Conservation (phyloP, 1,284 basidiomycete species). For the Fomitopsis betulina region DNA sequence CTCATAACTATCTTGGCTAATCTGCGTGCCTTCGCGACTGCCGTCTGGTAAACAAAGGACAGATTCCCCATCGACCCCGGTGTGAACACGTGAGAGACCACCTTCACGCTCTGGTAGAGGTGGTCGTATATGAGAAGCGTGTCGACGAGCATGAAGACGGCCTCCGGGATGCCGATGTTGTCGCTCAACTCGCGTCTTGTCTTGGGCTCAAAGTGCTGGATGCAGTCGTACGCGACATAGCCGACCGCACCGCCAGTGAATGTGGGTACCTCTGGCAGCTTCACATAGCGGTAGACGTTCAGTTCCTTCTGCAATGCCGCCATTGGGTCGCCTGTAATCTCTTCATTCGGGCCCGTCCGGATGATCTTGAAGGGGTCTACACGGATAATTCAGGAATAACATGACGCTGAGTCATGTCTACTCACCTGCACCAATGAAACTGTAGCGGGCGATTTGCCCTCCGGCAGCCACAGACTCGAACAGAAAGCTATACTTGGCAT, state of each 20-base stretch:
- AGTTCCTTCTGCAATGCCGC: conserved; percentile 83
- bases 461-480: conserved; percentile 91
- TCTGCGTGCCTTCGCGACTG: conserved; percentile 72
- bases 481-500: conserved; percentile 90
- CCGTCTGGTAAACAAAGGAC: conserved; percentile 78
- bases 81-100: conserved; percentile 93
- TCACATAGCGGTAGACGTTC: conserved; percentile 83
- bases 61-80: conserved; percentile 69
- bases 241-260: conserved; percentile 99
- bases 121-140: conserved; percentile 97
- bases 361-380: conserved; percentile 91
- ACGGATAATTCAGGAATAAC: not conserved
- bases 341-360: conserved; percentile 83
- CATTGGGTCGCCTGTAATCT: conserved; percentile 86
- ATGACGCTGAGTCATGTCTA: conserved; percentile 7
- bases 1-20: conserved; percentile 66
- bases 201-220: conserved; percentile 96
- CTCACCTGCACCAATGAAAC: conserved; percentile 92
- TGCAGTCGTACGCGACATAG: conserved; percentile 95
- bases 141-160: conserved; percentile 96
- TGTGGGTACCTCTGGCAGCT: conserved; percentile 87
- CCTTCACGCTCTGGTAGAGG: conserved; percentile 90
- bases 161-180: conserved; percentile 84
- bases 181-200: conserved; percentile 74
- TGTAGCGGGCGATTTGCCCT: conserved; percentile 90